Evolutionary conservation across 2,329 filamentous ascomycete genomes (phyloP).

Genomic region (Talaromyces sp.): DNA sequence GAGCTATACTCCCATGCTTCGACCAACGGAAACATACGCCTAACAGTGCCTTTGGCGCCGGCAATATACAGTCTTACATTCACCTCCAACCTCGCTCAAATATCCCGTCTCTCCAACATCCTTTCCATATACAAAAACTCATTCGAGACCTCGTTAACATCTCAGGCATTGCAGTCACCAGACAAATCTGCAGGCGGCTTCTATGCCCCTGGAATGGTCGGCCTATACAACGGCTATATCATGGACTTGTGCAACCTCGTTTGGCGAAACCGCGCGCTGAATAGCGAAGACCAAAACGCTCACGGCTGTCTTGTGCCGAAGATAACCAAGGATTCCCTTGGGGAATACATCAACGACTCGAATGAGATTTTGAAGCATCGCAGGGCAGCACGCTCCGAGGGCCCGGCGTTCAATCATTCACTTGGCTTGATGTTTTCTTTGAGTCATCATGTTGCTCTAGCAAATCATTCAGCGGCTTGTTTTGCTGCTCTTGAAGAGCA

Average conservation of each 20-base stretch:
- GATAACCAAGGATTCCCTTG: conserved; percentile 46
- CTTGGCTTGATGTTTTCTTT: conserved; percentile 49
- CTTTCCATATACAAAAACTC: conserved; percentile 71
- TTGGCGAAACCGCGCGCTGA: conserved; percentile 74
- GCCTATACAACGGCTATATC: conserved; percentile 75
- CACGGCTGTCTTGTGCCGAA: conserved; percentile 53
- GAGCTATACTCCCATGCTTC: conserved; percentile 55
- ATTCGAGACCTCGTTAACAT: conserved; percentile 63
- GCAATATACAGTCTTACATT: conserved; percentile 73
- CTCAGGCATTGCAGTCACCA: conserved; percentile 34
- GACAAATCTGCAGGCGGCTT: conserved; percentile 31
- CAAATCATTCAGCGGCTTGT: conserved; percentile 48
- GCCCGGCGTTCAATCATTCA: conserved; percentile 31
- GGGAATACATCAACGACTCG: conserved; percentile 42
- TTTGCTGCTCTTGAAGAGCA: conserved; percentile 51
- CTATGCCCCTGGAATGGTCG: conserved; percentile 62
- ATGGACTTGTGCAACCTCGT: conserved; percentile 85
- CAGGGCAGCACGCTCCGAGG: conserved; percentile 27
- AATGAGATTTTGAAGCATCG: conserved; percentile 36
- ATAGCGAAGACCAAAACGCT: conserved; percentile 61
- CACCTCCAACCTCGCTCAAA: conserved; percentile 58
- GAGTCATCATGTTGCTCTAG: conserved; percentile 48
- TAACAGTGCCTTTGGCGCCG: conserved; percentile 65
- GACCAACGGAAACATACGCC: conserved; percentile 58
- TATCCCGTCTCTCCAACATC: conserved; percentile 68